A percentile compares a stretch with the other conserved stretches of the same genome.
phyloP scores from a whole-genome alignment of 2,329 filamentous ascomycete species.

The Trichocomaceae sp. region DNA sequence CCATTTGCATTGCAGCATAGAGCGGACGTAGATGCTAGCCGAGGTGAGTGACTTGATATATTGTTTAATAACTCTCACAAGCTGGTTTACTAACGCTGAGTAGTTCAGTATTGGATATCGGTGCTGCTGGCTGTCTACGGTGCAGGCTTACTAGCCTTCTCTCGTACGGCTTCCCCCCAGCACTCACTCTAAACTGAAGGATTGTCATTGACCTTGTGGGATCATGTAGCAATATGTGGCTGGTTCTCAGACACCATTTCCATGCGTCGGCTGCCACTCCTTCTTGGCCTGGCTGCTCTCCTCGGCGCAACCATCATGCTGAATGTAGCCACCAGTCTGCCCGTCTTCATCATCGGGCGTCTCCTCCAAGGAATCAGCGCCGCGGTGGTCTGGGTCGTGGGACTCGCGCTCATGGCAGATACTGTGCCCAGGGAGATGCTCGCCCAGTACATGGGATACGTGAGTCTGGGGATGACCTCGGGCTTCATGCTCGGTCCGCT shows the following conservation, averaged over 20 bases:
- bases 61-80: no score
- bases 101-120: slow-evolving; percentile 18
- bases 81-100: background rate
- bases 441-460: slow-evolving; percentile 56
- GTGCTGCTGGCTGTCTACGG: slow-evolving; percentile 18
- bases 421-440: slow-evolving; percentile 52
- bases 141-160: slow-evolving; percentile 11
- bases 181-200: background rate
- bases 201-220: background rate
- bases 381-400: slow-evolving; percentile 55
- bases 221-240: slow-evolving; percentile 31
- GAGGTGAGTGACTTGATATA: slow-evolving; percentile 1
- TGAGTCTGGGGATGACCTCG: slow-evolving; percentile 51
- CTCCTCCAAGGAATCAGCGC: slow-evolving; percentile 53
- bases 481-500: slow-evolving; percentile 53
- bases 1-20: slow-evolving; percentile 17
- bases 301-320: slow-evolving; percentile 51
- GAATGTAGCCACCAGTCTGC: slow-evolving; percentile 44
- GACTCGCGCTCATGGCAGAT: slow-evolving; percentile 53
- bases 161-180: background rate
- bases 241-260: slow-evolving; percentile 47
- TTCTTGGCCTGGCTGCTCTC: slow-evolving; percentile 49
- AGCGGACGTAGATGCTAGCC: slow-evolving; percentile 2
- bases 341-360: slow-evolving; percentile 47
- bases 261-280: slow-evolving; percentile 51